Evolutionary conservation across 129 eudicot species (phyloP), one percentile per base, ranked within the genome.

Genomic region (Arctium minus): DNA sequence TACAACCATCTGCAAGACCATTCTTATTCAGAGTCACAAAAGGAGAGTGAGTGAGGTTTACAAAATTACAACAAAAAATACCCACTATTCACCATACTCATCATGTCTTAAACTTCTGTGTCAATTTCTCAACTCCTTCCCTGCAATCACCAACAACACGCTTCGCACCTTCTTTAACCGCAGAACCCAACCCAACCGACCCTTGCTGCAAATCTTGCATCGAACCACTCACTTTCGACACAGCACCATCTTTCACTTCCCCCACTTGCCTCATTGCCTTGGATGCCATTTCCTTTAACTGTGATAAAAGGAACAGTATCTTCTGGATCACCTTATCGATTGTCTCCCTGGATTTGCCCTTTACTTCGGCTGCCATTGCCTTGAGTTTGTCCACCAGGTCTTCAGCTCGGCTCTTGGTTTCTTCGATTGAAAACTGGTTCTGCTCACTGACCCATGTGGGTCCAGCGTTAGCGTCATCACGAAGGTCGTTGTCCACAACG

Each of bases 71-170:
- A 67, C 80, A 77, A 44, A 73, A 68, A 8, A 18, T 2, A 9
- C 22, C 72, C 6, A 73, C 5, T 5, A 56, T 42, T 7, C 53
- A 70, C 1, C 10, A 3, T 37, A 2, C 17, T 33, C 31, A 56
- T 90, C 86, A 95, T 86, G 97, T 83, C 89, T 93, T 95, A 84
- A 95, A 93, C 89, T 85, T 95, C 73, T 95, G 97, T 18, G 97
- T 81, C 12, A 93, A 78, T 76, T 92, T 93, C 88, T 87, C 97
- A 72, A 92, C 96, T 56, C 97, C 93, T 76, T 84, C 98, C 85
- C 87, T 89, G 89, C 96, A 90, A 74, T 94, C 98, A 32, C 85
- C 97, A 22, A 85, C 96, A 69, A 89, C 90, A 8, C 97, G 88
- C 84, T 91, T 91, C 46, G 88, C 89, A 22, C 94, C 91, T 83